phyloP scores from a whole-genome alignment of 495 filamentous ascomycete genomes.

The Xylaria acuta region DNA sequence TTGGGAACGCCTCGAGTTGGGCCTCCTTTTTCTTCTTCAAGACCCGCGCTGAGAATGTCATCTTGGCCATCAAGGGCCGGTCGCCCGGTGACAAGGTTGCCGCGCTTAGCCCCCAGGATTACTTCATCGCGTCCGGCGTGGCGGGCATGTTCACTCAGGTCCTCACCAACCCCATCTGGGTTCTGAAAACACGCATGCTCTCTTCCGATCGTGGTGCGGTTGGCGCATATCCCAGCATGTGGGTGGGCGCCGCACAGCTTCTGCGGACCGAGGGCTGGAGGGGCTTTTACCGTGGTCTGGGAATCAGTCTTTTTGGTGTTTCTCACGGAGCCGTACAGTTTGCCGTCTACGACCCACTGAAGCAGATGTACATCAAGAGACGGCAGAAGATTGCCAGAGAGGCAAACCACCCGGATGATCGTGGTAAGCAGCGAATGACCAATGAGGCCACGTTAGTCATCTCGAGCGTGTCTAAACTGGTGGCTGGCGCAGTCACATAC shows the following conservation, averaged over 20 bases:
- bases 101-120: conserved; percentile 72
- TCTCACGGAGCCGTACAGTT: conserved; percentile 95
- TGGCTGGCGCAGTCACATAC: conserved; percentile 87
- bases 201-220: conserved; percentile 73
- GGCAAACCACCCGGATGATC: not conserved
- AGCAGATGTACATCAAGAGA: conserved; percentile 59
- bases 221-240: conserved; percentile 83
- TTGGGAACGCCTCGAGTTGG: conserved; percentile 92
- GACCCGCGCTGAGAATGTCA: conserved; percentile 49
- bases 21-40: conserved; percentile 85
- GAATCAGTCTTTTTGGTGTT: conserved; percentile 87
- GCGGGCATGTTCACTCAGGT: conserved; percentile 78
- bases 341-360: conserved; percentile 89
- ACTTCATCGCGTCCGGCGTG: conserved; percentile 78
- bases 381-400: conserved; percentile 26
- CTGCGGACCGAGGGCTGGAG: conserved; percentile 69
- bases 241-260: conserved; percentile 69
- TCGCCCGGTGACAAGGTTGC: not conserved
- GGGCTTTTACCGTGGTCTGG: conserved; percentile 84
- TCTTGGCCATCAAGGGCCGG: conserved; percentile 37
- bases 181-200: conserved; percentile 97
- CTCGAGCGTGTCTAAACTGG: conserved; percentile 81
- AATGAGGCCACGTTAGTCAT: conserved; percentile 80
- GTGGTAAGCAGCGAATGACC: conserved; percentile 54
- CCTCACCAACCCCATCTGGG: conserved; percentile 96